Evolutionary conservation across 164 flowering plant species (phyloP).

Genomic region (Buxus sempervirens): DNA sequence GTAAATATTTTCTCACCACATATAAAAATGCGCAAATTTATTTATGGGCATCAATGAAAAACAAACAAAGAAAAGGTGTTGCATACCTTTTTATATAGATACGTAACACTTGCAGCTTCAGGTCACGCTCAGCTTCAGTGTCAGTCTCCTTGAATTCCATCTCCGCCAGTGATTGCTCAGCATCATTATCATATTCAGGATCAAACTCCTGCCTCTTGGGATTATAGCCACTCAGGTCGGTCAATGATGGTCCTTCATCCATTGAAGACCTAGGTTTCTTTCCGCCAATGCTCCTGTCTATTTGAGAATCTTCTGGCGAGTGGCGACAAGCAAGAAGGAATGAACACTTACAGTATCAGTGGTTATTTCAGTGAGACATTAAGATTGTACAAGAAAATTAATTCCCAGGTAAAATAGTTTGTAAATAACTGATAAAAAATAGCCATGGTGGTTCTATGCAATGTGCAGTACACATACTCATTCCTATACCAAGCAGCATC

Average conservation of each 20-base stretch:
- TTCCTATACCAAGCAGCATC: background rate
- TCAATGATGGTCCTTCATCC: constrained; percentile 66
- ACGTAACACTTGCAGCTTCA: constrained; percentile 70
- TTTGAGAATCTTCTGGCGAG: constrained; percentile 35
- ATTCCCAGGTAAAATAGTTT: no score
- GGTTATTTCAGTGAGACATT: background rate
- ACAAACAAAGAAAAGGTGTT: background rate
- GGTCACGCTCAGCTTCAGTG: constrained; percentile 65
- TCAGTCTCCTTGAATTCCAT: constrained; percentile 95
- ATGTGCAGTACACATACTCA: background rate
- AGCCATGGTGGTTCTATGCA: background rate
- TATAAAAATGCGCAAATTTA: no score
- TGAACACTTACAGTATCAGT: no score
- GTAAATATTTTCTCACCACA: no score
- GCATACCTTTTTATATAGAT: constrained; percentile 70
- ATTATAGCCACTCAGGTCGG: constrained; percentile 85
- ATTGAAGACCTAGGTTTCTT: constrained; percentile 61
- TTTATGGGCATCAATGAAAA: no score
- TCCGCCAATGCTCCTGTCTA: constrained; percentile 81
- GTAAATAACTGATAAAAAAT: no score
- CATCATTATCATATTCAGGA: constrained; percentile 96
- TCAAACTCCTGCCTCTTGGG: constrained; percentile 94
- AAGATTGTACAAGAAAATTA: no score
- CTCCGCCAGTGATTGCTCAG: constrained; percentile 88
- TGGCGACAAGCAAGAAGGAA: background rate